Base-by-base conservation (phyloP, 2,329 filamentous ascomycete genomes). In the Colletotrichum tropicale region DNA sequence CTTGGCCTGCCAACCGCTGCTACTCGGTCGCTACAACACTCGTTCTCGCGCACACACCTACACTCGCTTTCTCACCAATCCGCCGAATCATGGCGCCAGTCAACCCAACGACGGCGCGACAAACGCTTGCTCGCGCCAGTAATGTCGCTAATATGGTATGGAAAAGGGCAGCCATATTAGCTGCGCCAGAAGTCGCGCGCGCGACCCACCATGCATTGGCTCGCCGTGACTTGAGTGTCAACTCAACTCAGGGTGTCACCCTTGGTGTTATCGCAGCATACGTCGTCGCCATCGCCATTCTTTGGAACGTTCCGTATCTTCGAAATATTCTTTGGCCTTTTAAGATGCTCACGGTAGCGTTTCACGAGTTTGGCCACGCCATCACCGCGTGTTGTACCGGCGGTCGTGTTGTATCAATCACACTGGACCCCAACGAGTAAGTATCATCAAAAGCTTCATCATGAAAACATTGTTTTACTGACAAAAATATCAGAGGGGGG, bases 291-390 rank as follows among this genome's bases (percentile, higher is more conserved):
- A 96, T 96, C 78, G 94, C 93, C 6, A 87, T 96, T 56, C 86
- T 96, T 5, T 96, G 94, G 94, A 96, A 96, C 84, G 83, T 96
- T 2, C 94, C 94, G 1, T 95, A 95, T 83, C 85, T 96, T n/a
- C 89, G 91, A 71, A 93, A 91, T 88, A 88, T 93, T 2, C 85
- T 96, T 43, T 96, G 94, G 94, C 94, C 94, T 6, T 96, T 96
- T 87, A 96, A 96, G 86, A 95, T 96, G 94, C 89, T 96, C 24
- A 93, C 95, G 67, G 96, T 96, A 78, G 94, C 94, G 48, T 96
- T 96, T 83, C 94, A 96, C 85, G 94, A 96, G 79, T 93, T 96
- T 81, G 91, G 93, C 15, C 94, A 96, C 84, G 94, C 94, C 65
- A 90, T 95, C 79, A 92, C 92, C 2, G 93, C 93, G 52, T 90